Conservation (phyloP, 2,329 filamentous ascomycete species). For the Hymenotorrendiella dingleyae region DNA sequence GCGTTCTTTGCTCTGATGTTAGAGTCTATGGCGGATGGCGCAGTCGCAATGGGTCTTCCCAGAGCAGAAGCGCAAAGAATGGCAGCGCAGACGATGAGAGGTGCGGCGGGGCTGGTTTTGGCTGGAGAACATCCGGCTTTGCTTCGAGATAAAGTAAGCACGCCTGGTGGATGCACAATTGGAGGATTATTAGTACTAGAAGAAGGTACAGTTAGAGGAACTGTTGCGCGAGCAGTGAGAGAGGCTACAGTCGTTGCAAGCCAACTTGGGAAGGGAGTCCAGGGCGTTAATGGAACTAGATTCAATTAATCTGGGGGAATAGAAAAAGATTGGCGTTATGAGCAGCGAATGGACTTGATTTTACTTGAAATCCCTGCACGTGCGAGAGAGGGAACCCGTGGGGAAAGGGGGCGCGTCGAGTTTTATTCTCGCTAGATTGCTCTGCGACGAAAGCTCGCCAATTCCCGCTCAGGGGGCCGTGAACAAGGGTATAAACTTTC, state of each 20-base stretch:
- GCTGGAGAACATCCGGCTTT: slow-evolving; percentile 69
- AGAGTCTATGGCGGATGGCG: slow-evolving; percentile 71
- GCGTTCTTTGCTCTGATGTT: slow-evolving; percentile 72
- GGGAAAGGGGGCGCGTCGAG: no score
- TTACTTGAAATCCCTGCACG: no score
- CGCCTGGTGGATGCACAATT: slow-evolving; percentile 73
- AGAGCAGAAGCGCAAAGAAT: slow-evolving; percentile 67
- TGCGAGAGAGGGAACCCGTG: no score
- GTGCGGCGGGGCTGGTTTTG: slow-evolving; percentile 63
- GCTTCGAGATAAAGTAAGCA: slow-evolving; percentile 69
- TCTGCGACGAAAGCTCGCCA: no score
- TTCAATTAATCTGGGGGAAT: no score
- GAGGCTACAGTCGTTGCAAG: slow-evolving; percentile 67
- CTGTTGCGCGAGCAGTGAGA: slow-evolving; percentile 60
- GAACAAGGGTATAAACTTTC: slow-evolving; percentile 3
- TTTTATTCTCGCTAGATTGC: no score
- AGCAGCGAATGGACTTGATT: no score
- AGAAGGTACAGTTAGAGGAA: slow-evolving; percentile 63
- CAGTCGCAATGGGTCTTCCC: slow-evolving; percentile 72
- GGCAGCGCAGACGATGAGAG: slow-evolving; percentile 74
- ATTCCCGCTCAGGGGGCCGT: no score
- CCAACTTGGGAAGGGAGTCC: slow-evolving; percentile 48
- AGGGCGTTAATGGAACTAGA: slow-evolving; percentile 44
- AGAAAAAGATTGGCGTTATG: no score
- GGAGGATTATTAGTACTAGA: slow-evolving; percentile 68